A percentile compares a stretch with the other conserved stretches of the same genome.
These are phyloP conservation scores for Taphrina wiesneri DNA, from an alignment of 1,139 yeast genomes.

Conservation along the genomic window DNA sequence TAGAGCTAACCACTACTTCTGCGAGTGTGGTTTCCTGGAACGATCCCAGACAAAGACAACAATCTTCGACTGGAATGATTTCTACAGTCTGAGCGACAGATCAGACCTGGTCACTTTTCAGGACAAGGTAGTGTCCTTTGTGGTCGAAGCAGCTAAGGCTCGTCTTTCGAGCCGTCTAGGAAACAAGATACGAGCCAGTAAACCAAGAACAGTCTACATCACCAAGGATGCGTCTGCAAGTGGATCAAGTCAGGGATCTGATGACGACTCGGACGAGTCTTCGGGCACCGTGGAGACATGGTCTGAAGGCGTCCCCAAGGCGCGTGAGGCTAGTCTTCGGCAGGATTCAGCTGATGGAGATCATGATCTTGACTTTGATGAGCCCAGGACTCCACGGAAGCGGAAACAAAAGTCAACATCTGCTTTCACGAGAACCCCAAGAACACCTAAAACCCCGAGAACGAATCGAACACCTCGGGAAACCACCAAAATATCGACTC, in stretches of 20 bases:
- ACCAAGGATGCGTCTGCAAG: background rate
- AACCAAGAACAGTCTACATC: background rate
- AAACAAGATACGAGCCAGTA: background rate
- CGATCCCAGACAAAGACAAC: conserved; percentile 11
- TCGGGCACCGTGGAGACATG: background rate
- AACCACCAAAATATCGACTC: conserved; percentile 8
- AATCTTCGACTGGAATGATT: background rate
- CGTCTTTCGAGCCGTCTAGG: background rate
- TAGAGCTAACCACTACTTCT: background rate
- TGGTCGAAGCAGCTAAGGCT: conserved; percentile 8
- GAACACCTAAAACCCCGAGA: conserved; percentile 8
- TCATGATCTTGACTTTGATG: background rate
- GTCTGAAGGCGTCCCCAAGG: background rate
- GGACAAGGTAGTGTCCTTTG: background rate
- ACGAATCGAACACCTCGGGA: background rate
- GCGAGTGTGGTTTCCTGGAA: conserved; percentile 14
- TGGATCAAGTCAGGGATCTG: background rate
- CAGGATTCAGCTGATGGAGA: background rate
- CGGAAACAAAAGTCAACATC: background rate
- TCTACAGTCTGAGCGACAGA: background rate
- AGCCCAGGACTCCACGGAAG: conserved; percentile 21
- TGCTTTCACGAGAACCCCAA: background rate
- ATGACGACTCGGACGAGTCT: background rate
- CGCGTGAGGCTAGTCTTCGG: background rate
- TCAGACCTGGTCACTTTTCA: conserved; percentile 1